These are phyloP conservation scores for Nicotiana otophora DNA, from an alignment of 257 asterid species.

Conservation along the genomic window DNA sequence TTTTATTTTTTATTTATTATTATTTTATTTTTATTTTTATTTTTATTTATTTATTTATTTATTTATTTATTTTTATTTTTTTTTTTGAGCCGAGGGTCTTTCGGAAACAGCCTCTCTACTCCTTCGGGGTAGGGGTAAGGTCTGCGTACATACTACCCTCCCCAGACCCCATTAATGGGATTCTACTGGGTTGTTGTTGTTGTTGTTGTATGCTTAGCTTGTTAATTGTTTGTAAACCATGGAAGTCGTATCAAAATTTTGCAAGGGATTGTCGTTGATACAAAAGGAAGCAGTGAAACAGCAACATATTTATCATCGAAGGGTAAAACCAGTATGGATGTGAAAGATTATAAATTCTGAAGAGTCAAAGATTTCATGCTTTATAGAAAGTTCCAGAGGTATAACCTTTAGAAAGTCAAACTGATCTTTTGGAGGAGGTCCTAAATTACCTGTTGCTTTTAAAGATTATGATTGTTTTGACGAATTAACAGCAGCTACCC, in stretches of 20 bases:
- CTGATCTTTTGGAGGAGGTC: constrained; percentile 2
- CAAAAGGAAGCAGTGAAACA: not conserved
- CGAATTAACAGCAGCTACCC: not conserved
- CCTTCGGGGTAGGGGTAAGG: too few species aligned
- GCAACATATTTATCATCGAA: not conserved
- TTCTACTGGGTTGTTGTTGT: too few species aligned
- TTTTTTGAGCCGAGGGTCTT: too few species aligned
- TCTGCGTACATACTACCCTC: too few species aligned
- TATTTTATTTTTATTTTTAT: too few species aligned
- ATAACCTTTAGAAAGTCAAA: not conserved
- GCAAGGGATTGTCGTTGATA: not conserved
- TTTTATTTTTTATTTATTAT: too few species aligned
- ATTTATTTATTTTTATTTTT: too few species aligned
- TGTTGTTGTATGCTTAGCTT: not conserved
- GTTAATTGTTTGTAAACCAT: not conserved
- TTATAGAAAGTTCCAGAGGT: not conserved
- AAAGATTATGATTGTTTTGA: not conserved
- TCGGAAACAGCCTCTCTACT: too few species aligned
- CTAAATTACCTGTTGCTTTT: not conserved
- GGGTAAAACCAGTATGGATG: not conserved
- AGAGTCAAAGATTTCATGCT: not conserved
- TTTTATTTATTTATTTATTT: too few species aligned
- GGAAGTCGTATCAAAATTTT: not conserved
- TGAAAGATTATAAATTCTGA: not conserved
- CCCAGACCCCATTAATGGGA: too few species aligned